Evolutionary conservation across 495 filamentous ascomycete genomes (phyloP).

Genomic region (Chaetomidium leptoderma): DNA sequence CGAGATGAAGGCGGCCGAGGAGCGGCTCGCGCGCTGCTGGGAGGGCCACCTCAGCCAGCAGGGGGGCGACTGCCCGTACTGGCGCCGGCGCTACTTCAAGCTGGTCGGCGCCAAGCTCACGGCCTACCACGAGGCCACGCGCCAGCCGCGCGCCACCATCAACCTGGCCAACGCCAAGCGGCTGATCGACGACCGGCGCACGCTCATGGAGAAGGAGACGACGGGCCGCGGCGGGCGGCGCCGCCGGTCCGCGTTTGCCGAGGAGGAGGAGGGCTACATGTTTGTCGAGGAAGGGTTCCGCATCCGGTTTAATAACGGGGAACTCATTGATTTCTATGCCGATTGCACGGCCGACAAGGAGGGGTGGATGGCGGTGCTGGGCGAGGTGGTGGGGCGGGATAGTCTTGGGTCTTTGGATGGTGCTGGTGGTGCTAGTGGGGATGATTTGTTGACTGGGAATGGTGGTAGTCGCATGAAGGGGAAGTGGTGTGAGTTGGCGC

Average conservation of each 20-base stretch:
- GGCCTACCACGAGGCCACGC: conserved; percentile 91
- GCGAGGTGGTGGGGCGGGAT: conserved; percentile 70
- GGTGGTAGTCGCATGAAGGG: conserved; percentile 39
- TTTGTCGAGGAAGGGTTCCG: conserved; percentile 99
- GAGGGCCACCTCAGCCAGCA: conserved; percentile 93
- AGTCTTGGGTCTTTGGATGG: conserved; percentile 33
- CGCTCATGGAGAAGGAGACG: conserved; percentile 74
- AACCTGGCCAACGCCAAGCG: conserved; percentile 91
- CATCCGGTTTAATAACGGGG: conserved; percentile 94
- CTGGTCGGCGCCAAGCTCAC: conserved; percentile 86
- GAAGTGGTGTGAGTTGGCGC: conserved; percentile 82
- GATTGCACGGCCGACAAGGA: conserved; percentile 82
- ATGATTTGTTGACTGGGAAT: conserved; percentile 44
- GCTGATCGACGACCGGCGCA: conserved; percentile 86
- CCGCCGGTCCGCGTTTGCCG: conserved; percentile 89
- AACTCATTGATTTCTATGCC: conserved; percentile 97
- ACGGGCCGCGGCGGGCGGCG: conserved; percentile 69
- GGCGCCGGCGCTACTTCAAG: conserved; percentile 96
- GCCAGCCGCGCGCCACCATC: conserved; percentile 93
- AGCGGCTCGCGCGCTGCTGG: conserved; percentile 63
- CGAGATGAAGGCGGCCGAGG: conserved; percentile 85
- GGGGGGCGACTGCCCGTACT: conserved; percentile 97
- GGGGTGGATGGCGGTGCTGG: conserved; percentile 89
- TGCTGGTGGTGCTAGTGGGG: conserved; percentile 31
- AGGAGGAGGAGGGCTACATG: conserved; percentile 99